A percentile compares a stretch with the other conserved stretches of the same genome.
phyloP scores from a whole-genome alignment of 345 rosid genomes.

The Sonneratia caseolaris region DNA sequence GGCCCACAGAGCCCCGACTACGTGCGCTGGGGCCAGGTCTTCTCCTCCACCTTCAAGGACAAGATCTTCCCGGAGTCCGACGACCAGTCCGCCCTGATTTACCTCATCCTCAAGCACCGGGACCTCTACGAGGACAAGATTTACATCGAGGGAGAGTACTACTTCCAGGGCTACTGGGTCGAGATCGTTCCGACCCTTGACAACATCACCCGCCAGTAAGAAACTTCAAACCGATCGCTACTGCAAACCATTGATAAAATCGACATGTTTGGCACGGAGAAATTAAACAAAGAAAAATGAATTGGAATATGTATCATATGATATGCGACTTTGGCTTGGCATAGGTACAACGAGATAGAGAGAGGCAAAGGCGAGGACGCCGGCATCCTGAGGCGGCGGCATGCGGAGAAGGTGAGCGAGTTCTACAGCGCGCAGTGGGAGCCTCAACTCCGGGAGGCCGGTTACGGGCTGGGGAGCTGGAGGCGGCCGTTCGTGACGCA shows the following conservation, averaged over 20 bases:
- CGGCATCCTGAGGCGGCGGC: constrained; percentile 48
- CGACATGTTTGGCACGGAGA: no score
- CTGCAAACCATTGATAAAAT: no score
- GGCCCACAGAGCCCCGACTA: constrained; percentile 60
- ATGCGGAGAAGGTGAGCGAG: constrained; percentile 80
- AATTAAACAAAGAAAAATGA: no score
- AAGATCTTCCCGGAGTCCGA: constrained; percentile 79
- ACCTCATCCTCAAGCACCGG: constrained; percentile 40
- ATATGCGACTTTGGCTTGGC: no score
- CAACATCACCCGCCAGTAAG: constrained; percentile 35
- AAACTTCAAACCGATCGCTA: no score
- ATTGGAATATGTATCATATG: no score
- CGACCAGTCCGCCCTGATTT: constrained; percentile 78
- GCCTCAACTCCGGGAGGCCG: constrained; percentile 37
- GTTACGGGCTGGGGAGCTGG: constrained; percentile 46
- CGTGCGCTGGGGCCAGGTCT: constrained; percentile 56
- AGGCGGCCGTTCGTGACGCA: constrained; percentile 82
- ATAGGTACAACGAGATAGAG: constrained; percentile 39
- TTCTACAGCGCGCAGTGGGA: constrained; percentile 58
- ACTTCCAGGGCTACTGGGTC: constrained; percentile 72
- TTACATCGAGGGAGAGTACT: constrained; percentile 63
- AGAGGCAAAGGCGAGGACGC: constrained; percentile 15
- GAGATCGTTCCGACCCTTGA: constrained; percentile 37
- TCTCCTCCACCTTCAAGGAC: constrained; percentile 62
- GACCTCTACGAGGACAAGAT: constrained; percentile 46